Evolutionary conservation across 78 protist genomes (phyloP).

Genomic region (Emiliania huxleyi): DNA sequence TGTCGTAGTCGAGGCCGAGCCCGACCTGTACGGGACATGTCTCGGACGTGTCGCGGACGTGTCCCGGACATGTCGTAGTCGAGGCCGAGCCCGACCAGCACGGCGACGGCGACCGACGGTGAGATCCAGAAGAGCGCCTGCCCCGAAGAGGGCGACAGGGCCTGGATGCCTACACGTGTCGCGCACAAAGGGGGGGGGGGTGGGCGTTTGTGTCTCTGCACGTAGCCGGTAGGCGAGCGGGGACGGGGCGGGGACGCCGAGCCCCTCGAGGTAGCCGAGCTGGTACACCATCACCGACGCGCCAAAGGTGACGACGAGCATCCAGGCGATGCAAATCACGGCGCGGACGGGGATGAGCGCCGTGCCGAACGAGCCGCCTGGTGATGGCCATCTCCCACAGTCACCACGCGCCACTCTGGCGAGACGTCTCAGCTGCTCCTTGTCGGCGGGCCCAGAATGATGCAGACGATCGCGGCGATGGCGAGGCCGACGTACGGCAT

Average conservation of each 20-base stretch:
- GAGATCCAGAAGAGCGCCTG: constrained; percentile 59
- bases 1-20: too few relatives aligned
- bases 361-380: constrained; percentile 42
- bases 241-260: background rate
- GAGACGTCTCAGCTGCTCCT: too few relatives aligned
- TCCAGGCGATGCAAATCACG: constrained; percentile 32
- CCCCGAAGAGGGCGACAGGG: constrained; percentile 45
- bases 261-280: constrained; percentile 4
- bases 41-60: too few relatives aligned
- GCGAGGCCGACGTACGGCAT: constrained; percentile 10
- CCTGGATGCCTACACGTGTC: too few relatives aligned
- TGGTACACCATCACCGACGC: constrained; percentile 2
- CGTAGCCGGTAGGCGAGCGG: too few relatives aligned
- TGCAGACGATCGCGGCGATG: constrained; percentile 22
- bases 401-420: too few relatives aligned
- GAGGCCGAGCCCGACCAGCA: constrained; percentile 64
- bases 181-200: too few relatives aligned
- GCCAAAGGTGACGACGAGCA: constrained; percentile 46
- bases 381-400: too few relatives aligned
- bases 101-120: constrained; percentile 47
- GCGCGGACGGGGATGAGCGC: constrained; percentile 57
- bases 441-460: constrained; percentile 45
- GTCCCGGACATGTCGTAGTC: too few relatives aligned
- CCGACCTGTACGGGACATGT: too few relatives aligned
- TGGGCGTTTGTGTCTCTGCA: too few relatives aligned